Conservation (phyloP, 2,329 filamentous ascomycete genomes). For the Coniella lustricola region DNA sequence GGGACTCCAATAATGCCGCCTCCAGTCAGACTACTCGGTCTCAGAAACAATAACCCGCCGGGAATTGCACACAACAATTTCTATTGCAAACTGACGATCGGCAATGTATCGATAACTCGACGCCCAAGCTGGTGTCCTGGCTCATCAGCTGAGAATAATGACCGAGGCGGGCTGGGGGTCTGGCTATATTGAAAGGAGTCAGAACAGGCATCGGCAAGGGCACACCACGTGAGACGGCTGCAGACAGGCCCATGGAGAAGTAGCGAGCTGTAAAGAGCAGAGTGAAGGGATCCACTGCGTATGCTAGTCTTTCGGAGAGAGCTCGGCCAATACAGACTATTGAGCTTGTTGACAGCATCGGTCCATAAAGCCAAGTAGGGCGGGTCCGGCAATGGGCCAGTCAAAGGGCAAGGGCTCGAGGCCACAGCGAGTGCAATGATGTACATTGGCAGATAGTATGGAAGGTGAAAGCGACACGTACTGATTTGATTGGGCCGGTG, state of each 20-base stretch:
- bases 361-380: neutral
- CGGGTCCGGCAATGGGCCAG: neutral
- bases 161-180: neutral
- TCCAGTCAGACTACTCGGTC: too few species aligned
- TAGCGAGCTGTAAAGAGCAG: neutral
- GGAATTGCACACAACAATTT: neutral
- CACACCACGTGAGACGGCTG: neutral
- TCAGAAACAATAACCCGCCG: too few species aligned
- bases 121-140: neutral
- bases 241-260: neutral
- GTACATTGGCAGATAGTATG: neutral
- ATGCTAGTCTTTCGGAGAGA: neutral
- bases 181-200: neutral
- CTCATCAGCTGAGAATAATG: neutral
- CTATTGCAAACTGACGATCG: neutral
- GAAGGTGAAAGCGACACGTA: conserved; percentile 4
- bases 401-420: neutral
- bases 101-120: neutral
- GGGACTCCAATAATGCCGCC: too few species aligned
- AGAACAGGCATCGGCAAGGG: neutral
- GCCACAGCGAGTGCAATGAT: neutral
- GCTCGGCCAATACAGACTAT: neutral
- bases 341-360: neutral
- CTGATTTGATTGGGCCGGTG: neutral
- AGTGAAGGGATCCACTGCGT: neutral